Evolutionary conservation across 2,329 filamentous ascomycete genomes (phyloP).

Genomic region (Byssothecium circinans): DNA sequence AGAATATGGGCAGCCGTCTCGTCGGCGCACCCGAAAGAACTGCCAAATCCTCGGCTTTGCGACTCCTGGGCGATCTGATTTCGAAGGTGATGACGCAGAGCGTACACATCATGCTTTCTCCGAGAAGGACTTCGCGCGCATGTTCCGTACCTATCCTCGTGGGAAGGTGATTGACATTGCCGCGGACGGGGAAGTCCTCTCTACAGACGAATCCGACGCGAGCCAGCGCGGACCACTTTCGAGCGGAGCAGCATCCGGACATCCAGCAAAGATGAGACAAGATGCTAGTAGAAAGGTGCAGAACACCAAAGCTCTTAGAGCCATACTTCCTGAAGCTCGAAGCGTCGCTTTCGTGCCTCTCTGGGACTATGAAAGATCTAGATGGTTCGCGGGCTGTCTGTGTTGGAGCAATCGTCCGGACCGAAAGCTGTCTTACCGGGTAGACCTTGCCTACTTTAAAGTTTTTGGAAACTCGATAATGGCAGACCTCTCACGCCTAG

Average conservation of each 20-base stretch:
- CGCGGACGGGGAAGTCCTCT: conserved; percentile 16
- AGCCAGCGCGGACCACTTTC: background rate
- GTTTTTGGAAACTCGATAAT: conserved; percentile 55
- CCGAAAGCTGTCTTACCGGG: conserved; percentile 29
- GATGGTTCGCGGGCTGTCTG: conserved; percentile 42
- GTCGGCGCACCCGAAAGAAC: conserved; percentile 9
- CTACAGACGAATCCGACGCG: conserved; percentile 11
- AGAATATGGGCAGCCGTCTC: background rate
- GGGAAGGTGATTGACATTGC: conserved; percentile 32
- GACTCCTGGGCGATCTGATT: conserved; percentile 6
- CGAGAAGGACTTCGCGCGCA: conserved; percentile 22
- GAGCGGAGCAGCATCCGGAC: background rate
- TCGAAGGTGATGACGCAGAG: background rate
- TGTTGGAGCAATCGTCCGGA: conserved; percentile 38
- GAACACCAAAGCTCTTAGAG: conserved; percentile 50
- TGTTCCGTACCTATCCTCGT: conserved; percentile 26
- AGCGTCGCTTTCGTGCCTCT: conserved; percentile 44
- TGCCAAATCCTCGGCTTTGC: conserved; percentile 32
- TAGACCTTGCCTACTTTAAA: conserved; percentile 40
- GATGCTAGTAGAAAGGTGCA: background rate
- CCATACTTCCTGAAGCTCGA: conserved; percentile 49
- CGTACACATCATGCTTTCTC: conserved; percentile 14
- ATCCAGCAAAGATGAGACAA: background rate
- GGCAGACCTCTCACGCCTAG: conserved; percentile 57
- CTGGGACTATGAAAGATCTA: conserved; percentile 42